Base-by-base conservation (phyloP, 108 stramenopile genomes). In the Pseudonitzschia multistriata region DNA sequence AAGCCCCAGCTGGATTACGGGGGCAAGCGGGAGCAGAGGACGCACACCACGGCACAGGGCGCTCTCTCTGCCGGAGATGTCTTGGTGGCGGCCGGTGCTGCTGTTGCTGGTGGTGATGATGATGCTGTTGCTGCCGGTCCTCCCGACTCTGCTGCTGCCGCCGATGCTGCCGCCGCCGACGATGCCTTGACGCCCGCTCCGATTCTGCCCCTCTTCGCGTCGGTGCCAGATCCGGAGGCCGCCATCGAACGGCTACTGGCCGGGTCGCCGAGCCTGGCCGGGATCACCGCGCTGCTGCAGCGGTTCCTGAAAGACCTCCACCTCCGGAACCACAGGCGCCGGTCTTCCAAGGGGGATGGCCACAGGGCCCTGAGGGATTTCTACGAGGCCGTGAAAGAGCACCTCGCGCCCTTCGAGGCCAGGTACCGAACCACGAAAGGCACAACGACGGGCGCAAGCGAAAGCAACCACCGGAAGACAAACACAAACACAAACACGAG, bases 371-470 rank as follows among this genome's bases (percentile, higher is more conserved):
- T 84, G 21, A 57, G 73, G 5, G 49, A 72, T 3, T 90, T 82
- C 55, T 85, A 81, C 61, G 67, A 62, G 0, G 5, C 86, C 21
- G 83, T 85, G 19, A 49, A 72, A 10, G 55, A 81, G 33, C 31
- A 81, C 49, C 60, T 90, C 8, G 35, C 19, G 0, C 79, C 83
- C 36, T 57, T 87, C 1, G 89, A 90, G 30, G 42, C 70, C 13
- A 77, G 72, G 10, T 90, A 90, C 55, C 75, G 83, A 25, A 80
- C 67, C 25, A n/a, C n/a, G 83, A 70, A 22, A 70, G 54, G 61
- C 61, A 72, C n/a, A n/a, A n/a, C n/a, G n/a, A n/a, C n/a, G n/a
- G n/a, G n/a, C n/a, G n/a, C n/a, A n/a, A n/a, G n/a, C n/a, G n/a
- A n/a, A n/a, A n/a, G n/a, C n/a, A n/a, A n/a, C n/a, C n/a, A n/a